Evolutionary conservation across 2,329 filamentous ascomycete genomes (phyloP).

Genomic region (Sphaerostilbella broomeana): DNA sequence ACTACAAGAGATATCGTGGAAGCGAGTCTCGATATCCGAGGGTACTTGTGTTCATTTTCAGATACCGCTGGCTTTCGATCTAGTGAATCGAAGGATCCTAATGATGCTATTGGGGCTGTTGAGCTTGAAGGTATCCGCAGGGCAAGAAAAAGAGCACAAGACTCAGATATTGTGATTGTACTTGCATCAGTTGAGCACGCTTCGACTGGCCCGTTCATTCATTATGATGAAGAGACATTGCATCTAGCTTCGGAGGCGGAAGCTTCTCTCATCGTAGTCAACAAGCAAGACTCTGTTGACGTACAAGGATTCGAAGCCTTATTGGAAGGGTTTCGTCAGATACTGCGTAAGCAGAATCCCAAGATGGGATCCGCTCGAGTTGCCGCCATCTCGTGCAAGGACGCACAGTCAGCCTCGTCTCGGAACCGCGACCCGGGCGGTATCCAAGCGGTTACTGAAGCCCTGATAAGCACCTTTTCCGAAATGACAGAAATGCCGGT

Average conservation of each 20-base stretch:
- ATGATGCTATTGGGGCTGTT: slow-evolving; percentile 55
- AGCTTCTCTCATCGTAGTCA: slow-evolving; percentile 50
- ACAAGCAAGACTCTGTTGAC: slow-evolving; percentile 52
- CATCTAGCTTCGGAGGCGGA: slow-evolving; percentile 43
- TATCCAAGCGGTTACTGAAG: slow-evolving; percentile 61
- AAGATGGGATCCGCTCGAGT: slow-evolving; percentile 28
- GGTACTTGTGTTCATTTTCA: slow-evolving; percentile 87
- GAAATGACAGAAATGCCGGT: slow-evolving; percentile 63
- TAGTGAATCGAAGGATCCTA: slow-evolving; percentile 11
- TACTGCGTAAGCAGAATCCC: slow-evolving; percentile 15
- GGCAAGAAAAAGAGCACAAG: slow-evolving; percentile 70
- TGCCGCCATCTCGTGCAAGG: slow-evolving; percentile 64
- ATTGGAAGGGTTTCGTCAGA: slow-evolving; percentile 32
- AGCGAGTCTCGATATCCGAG: slow-evolving; percentile 79
- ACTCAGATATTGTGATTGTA: slow-evolving; percentile 80
- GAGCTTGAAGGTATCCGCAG: slow-evolving; percentile 88
- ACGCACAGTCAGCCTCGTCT: slow-evolving; percentile 35
- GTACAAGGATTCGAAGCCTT: slow-evolving; percentile 30
- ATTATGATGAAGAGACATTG: slow-evolving; percentile 50
- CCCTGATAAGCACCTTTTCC: slow-evolving; percentile 61
- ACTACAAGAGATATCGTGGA: slow-evolving; percentile 94
- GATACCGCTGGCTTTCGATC: slow-evolving; percentile 86
- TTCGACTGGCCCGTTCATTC: slow-evolving; percentile 36
- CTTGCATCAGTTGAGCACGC: slow-evolving; percentile 65
- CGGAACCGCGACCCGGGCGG: slow-evolving; percentile 49